These are phyloP conservation scores for Plectosphaerella plurivora DNA, from an alignment of 2,329 filamentous ascomycete genomes.

Conservation along the genomic window DNA sequence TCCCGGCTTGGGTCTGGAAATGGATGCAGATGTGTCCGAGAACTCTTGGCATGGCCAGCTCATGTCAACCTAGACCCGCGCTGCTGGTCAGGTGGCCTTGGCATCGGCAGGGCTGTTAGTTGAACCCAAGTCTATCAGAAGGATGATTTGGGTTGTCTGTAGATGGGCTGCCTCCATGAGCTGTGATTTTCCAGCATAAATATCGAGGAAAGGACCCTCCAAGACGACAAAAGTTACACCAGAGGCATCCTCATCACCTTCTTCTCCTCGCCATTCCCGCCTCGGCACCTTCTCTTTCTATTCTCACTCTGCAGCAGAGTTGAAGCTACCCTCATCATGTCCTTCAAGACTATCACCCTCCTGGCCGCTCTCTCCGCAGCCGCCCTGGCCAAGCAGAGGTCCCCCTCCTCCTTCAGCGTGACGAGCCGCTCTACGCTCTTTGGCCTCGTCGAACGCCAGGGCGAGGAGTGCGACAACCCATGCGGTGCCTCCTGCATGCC, in stretches of 20 bases:
- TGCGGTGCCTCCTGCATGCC: not conserved
- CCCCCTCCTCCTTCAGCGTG: not conserved
- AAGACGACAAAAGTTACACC: no score
- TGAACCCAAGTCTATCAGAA: no score
- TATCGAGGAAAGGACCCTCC: no score
- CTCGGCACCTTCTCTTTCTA: not conserved
- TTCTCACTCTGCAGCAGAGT: not conserved
- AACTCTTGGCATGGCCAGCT: no score
- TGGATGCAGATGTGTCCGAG: no score
- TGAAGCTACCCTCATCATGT: not conserved
- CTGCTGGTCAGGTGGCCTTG: no score
- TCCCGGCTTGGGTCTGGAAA: not conserved
- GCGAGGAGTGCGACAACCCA: not conserved
- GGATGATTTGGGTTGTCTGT: no score
- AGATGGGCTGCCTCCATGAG: no score
- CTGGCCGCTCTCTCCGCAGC: not conserved
- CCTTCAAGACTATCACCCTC: not conserved
- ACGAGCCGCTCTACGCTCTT: not conserved
- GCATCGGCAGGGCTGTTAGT: no score
- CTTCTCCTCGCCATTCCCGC: not conserved
- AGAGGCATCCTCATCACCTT: not conserved
- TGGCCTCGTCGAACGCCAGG: not conserved
- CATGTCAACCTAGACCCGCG: no score
- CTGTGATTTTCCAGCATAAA: no score
- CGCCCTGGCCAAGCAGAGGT: not conserved